A percentile compares a stretch with the other conserved stretches of the same genome.
Conservation (phyloP, 2,329 filamentous ascomycete species). For the Fusarium gaditjirri region DNA sequence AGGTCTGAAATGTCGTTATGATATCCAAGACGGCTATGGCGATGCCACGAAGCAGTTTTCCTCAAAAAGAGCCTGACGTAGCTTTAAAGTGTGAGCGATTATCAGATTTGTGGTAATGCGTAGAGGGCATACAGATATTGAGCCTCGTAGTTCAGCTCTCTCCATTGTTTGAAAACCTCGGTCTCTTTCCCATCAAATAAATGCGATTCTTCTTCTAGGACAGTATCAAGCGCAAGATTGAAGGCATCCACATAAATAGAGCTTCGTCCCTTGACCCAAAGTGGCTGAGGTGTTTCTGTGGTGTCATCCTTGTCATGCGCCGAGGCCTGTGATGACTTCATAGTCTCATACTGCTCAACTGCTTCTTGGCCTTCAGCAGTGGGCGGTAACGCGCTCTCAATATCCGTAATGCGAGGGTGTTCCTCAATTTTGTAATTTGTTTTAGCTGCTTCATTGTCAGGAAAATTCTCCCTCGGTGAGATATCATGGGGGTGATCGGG, state of each 20-base stretch:
- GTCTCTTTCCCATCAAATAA: conserved; percentile 85
- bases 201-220: conserved; percentile 87
- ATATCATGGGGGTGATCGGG: conserved; percentile 29
- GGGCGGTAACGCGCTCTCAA: conserved; percentile 71
- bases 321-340: conserved; percentile 65
- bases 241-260: conserved; percentile 99
- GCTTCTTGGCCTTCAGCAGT: conserved; percentile 75
- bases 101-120: neutral
- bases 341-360: conserved; percentile 81
- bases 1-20: conserved; percentile 84
- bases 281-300: conserved; percentile 52
- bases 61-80: conserved; percentile 93
- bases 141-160: conserved; percentile 78
- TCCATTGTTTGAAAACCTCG: conserved; percentile 82
- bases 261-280: conserved; percentile 79
- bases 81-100: conserved; percentile 55
- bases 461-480: neutral
- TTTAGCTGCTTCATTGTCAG: conserved; percentile 34
- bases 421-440: conserved; percentile 27
- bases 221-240: conserved; percentile 89
- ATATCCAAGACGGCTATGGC: conserved; percentile 80
- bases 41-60: conserved; percentile 92
- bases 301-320: conserved; percentile 51
- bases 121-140: conserved; percentile 80
- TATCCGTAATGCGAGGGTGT: conserved; percentile 44